Evolutionary conservation across 768 basidiomycete species (phyloP).

Genomic region (Crucibulum laeve): DNA sequence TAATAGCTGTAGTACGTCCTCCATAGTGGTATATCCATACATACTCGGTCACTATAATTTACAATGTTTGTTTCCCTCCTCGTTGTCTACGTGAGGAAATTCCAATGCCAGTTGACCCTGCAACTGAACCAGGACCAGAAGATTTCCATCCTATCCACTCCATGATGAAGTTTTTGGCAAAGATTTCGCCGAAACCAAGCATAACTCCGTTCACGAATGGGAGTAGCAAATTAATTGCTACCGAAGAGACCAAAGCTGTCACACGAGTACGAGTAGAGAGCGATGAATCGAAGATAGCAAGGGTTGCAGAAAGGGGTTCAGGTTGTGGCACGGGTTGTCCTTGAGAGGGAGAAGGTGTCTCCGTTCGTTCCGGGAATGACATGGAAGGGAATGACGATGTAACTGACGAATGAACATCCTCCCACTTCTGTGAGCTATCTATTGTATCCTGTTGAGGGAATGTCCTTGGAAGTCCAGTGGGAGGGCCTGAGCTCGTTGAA

Average conservation of each 20-base stretch:
- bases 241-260: constrained; percentile 63
- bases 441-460: constrained; percentile 31
- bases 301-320: constrained; percentile 47
- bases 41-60: not conserved
- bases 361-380: constrained; percentile 63
- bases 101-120: constrained; percentile 31
- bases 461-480: constrained; percentile 20
- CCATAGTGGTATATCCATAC: not conserved
- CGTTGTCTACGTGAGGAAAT: constrained; percentile 9
- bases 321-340: constrained; percentile 16
- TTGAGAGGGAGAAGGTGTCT: constrained; percentile 39
- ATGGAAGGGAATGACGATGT: constrained; percentile 77
- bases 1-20: not conserved
- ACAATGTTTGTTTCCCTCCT: constrained; percentile 2
- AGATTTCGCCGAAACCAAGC: constrained; percentile 95
- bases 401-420: constrained; percentile 57
- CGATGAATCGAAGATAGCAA: constrained; percentile 66
- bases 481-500: constrained; percentile 11
- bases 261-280: constrained; percentile 65
- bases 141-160: constrained; percentile 47
- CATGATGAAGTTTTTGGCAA: constrained; percentile 75
- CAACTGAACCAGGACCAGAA: constrained; percentile 28
- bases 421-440: constrained; percentile 65
- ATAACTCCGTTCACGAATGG: constrained; percentile 94
- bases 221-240: constrained; percentile 80